Evolutionary conservation across 2,329 filamentous ascomycete species (phyloP).

Genomic region (Colletotrichum viniferum): DNA sequence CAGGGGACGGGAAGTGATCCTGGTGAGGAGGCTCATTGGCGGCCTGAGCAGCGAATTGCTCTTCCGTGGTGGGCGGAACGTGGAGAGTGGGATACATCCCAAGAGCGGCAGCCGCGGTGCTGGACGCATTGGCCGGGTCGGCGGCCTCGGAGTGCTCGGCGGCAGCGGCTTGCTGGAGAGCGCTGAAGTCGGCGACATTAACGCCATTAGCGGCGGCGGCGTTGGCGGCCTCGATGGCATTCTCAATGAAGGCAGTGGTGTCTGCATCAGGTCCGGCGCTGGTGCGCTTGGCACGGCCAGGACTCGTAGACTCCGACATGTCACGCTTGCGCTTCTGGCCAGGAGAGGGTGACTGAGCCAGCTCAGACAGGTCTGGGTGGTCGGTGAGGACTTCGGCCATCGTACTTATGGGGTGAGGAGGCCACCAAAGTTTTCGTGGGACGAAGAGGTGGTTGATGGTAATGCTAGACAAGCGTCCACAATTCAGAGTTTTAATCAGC

Average conservation of each 20-base stretch:
- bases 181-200: conserved; percentile 59
- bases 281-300: conserved; percentile 57
- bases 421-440: neutral
- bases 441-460: neutral
- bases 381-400: conserved; percentile 56
- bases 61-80: conserved; percentile 61
- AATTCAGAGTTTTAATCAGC: neutral
- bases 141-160: conserved; percentile 51
- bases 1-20: conserved; percentile 40
- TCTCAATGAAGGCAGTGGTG: conserved; percentile 59
- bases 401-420: neutral
- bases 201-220: conserved; percentile 43
- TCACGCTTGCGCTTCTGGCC: conserved; percentile 62
- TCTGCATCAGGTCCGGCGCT: conserved; percentile 49
- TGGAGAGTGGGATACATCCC: conserved; percentile 66
- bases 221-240: conserved; percentile 50
- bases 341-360: conserved; percentile 42
- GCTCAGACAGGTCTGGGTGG: conserved; percentile 50
- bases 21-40: conserved; percentile 40
- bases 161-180: conserved; percentile 58
- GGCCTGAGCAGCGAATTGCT: conserved; percentile 62
- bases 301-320: conserved; percentile 48
- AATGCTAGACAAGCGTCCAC: neutral
- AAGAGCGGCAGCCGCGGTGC: conserved; percentile 63
- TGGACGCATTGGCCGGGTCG: conserved; percentile 59